These are phyloP conservation scores for Aspergillus sp. DNA, from an alignment of 2,329 filamentous ascomycete genomes.

Conservation along the genomic window DNA sequence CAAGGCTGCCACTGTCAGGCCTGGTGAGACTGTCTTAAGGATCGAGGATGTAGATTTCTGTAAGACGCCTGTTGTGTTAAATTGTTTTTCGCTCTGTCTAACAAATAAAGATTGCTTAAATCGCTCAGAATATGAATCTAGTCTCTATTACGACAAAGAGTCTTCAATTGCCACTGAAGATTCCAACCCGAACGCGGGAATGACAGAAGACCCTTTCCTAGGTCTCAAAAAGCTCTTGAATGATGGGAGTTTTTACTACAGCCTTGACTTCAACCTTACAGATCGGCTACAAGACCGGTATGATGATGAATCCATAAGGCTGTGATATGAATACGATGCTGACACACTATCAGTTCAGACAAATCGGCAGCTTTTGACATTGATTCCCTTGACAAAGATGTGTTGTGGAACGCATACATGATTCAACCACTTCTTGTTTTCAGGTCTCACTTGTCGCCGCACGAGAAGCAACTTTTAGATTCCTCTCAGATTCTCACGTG, in stretches of 20 bases:
- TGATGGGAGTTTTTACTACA: constrained; percentile 96
- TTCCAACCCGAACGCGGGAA: constrained; percentile 51
- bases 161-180: constrained; percentile 57
- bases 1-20: constrained; percentile 77
- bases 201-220: constrained; percentile 82
- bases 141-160: constrained; percentile 57
- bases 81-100: constrained; percentile 3
- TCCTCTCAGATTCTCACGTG: constrained; percentile 84
- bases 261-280: constrained; percentile 95
- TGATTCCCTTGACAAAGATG: constrained; percentile 87
- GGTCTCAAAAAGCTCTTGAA: constrained; percentile 88
- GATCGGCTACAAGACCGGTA: constrained; percentile 87
- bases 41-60: constrained; percentile 85
- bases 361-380: constrained; percentile 81
- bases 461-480: constrained; percentile 79
- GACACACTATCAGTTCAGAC: constrained; percentile 56
- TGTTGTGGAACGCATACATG: constrained; percentile 99
- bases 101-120: constrained; percentile 73
- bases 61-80: constrained; percentile 30
- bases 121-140: constrained; percentile 79
- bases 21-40: constrained; percentile 84
- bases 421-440: constrained; percentile 90
- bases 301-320: constrained; percentile 13
- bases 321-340: constrained; percentile 17
- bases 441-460: constrained; percentile 72